phyloP scores from a whole-genome alignment of 2,329 filamentous ascomycete genomes.

The Akanthomyces muscarius region DNA sequence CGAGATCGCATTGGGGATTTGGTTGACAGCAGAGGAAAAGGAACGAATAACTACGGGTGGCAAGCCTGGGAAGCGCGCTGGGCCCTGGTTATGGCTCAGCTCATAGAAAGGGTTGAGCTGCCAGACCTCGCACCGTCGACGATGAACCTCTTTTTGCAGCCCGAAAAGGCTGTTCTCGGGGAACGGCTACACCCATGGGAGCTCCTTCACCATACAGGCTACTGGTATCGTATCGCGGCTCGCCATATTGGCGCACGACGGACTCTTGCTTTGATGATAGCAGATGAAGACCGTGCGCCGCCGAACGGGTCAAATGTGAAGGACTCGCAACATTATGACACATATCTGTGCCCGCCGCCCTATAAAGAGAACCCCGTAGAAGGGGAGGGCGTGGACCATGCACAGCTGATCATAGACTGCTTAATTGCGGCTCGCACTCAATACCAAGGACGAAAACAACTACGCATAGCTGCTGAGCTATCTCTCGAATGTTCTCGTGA shows the following conservation, averaged over 20 bases:
- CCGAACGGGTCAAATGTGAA: slow-evolving; percentile 47
- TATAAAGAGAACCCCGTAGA: slow-evolving; percentile 54
- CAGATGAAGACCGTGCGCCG: slow-evolving; percentile 54
- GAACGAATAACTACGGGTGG: slow-evolving; percentile 88
- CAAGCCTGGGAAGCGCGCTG: slow-evolving; percentile 85
- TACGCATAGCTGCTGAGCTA: slow-evolving; percentile 51
- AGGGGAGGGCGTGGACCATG: slow-evolving; percentile 51
- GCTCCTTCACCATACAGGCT: slow-evolving; percentile 60
- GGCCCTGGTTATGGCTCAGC: slow-evolving; percentile 58
- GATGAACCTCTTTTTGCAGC: slow-evolving; percentile 45
- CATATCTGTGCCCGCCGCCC: slow-evolving; percentile 62
- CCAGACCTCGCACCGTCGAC: slow-evolving; percentile 45
- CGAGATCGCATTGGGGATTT: slow-evolving; percentile 70
- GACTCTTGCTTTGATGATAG: slow-evolving; percentile 51
- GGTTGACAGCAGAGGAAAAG: slow-evolving; percentile 77
- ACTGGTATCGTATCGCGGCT: slow-evolving; percentile 61
- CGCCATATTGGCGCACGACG: slow-evolving; percentile 53
- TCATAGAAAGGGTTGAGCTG: slow-evolving; percentile 53
- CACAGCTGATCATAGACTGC: slow-evolving; percentile 50
- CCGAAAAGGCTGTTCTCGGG: slow-evolving; percentile 55
- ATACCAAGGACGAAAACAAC: slow-evolving; percentile 52
- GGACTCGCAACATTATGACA: slow-evolving; percentile 58
- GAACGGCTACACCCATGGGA: slow-evolving; percentile 62
- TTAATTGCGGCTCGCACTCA: slow-evolving; percentile 49
- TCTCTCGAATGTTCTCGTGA: slow-evolving; percentile 56